Evolutionary conservation across 2,329 filamentous ascomycete species (phyloP), one percentile per base, ranked within the genome.

Genomic region (Hymenoscyphus salicellus): DNA sequence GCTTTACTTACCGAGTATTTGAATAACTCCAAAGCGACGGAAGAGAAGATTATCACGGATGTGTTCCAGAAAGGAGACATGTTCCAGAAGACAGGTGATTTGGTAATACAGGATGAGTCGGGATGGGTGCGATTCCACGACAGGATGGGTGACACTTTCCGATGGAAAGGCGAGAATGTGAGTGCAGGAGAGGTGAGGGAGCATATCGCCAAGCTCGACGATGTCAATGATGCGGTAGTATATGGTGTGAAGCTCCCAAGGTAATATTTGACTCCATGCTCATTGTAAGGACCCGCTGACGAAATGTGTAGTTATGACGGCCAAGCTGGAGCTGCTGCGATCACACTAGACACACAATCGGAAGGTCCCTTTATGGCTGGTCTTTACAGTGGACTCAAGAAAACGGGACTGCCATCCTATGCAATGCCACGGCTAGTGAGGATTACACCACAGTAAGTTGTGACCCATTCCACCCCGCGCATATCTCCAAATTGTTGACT

Each of bases 121-220:
- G 79, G 80, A 0, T 81, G 79, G 78, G 71, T 82, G 3, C 75
- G 74, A 20, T 82, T 82, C 67, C 76, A 79, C 58, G 80, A 82
- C 68, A 77, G 83, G 3, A 76, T 84, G 59, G 82, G 82, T 11
- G 82, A 84, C 67, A 84, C 82, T 0, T 84, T 81, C 73, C 75
- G 82, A 10, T 84, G 83, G 83, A 83, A 81, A 66, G 78, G 79
- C 1, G 79, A 81, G 73, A 81, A 81, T 60, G 79, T 81, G 4
- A 79, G 77, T 59, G 79, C 79, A 0, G 79, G 79, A 0, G 79
- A 81, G 65, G 76, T 81, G 30, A 72, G 78, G 58, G 79, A 80
- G 66, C 78, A 79, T 69, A 78, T 81, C 55, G 78, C 78, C 52
- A 72, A 73, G 26, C 75, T 80, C 55, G 70, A 75, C 1, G 77